Evolutionary conservation across 805 yeast species (phyloP).

Genomic region (Nakazawaea ambrosiae): DNA sequence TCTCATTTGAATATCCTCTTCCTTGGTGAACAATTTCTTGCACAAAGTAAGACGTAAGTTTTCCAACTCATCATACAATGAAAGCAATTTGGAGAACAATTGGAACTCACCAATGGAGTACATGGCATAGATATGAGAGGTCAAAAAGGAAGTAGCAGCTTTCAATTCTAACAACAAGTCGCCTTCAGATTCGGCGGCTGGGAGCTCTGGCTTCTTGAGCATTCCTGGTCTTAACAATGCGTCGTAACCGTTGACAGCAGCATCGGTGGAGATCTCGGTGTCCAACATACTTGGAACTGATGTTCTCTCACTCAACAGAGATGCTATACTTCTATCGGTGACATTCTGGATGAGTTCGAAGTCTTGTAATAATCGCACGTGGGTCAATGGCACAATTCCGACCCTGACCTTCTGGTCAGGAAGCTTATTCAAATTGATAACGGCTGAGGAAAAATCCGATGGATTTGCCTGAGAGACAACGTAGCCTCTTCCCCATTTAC

Average conservation of each 20-base stretch:
- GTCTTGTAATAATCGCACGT: constrained; percentile 37
- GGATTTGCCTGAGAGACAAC: constrained; percentile 63
- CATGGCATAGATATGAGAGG: constrained; percentile 60
- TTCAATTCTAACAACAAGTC: constrained; percentile 48
- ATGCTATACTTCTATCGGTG: constrained; percentile 15
- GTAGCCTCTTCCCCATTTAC: constrained; percentile 79
- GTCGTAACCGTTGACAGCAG: constrained; percentile 19
- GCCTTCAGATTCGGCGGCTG: constrained; percentile 38
- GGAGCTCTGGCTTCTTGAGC: constrained; percentile 43
- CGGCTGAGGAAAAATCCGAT: constrained; percentile 55
- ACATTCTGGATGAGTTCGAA: constrained; percentile 29
- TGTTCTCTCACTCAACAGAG: constrained; percentile 14
- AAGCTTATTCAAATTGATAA: constrained; percentile 52
- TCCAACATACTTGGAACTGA: constrained; percentile 28
- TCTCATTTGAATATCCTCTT: constrained; percentile 41
- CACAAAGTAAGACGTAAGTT: constrained; percentile 48
- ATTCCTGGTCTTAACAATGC: not conserved
- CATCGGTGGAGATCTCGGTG: constrained; percentile 22
- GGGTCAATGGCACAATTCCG: constrained; percentile 56
- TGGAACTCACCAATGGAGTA: constrained; percentile 66
- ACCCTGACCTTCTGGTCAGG: constrained; percentile 49
- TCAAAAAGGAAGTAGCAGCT: constrained; percentile 48
- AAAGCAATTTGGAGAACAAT: constrained; percentile 49
- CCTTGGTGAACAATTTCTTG: constrained; percentile 43
- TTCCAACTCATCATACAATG: constrained; percentile 49